phyloP scores from a whole-genome alignment of 164 flowering plant genomes.

The Taxillus chinensis region DNA sequence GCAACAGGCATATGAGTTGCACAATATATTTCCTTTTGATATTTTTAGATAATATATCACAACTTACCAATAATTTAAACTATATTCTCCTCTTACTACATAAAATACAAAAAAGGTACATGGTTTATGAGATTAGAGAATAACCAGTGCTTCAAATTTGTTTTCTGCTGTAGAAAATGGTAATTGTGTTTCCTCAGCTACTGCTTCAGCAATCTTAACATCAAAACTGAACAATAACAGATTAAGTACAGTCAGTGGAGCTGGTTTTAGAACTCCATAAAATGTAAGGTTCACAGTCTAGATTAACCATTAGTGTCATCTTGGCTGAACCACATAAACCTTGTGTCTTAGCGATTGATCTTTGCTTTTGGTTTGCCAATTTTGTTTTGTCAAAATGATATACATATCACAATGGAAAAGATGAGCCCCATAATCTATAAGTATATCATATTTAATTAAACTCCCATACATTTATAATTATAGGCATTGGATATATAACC shows the following conservation, averaged over 20 bases:
- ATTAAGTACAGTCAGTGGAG: neutral
- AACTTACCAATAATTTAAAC: neutral
- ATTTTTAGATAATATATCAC: neutral
- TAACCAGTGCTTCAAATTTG: slow-evolving; percentile 97
- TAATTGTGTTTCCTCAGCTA: slow-evolving; percentile 84
- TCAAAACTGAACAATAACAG: slow-evolving; percentile 59
- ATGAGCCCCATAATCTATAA: too few species aligned
- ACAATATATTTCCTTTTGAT: neutral
- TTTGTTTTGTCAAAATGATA: too few species aligned
- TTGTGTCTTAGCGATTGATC: too few species aligned
- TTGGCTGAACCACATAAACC: too few species aligned
- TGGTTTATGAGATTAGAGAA: slow-evolving; percentile 5
- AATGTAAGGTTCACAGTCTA: neutral
- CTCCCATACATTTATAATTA: too few species aligned
- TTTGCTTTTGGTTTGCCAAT: too few species aligned
- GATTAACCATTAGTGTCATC: too few species aligned
- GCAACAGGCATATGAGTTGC: too few species aligned
- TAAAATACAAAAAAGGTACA: neutral
- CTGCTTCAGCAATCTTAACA: slow-evolving; percentile 94
- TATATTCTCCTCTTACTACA: neutral
- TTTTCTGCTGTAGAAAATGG: slow-evolving; percentile 97
- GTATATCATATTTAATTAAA: too few species aligned
- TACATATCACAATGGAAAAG: too few species aligned
- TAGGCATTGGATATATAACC: too few species aligned
- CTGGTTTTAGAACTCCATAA: neutral